Base-by-base conservation (phyloP, 208 protist genomes). In the Trypanosomatidae sp. region DNA sequence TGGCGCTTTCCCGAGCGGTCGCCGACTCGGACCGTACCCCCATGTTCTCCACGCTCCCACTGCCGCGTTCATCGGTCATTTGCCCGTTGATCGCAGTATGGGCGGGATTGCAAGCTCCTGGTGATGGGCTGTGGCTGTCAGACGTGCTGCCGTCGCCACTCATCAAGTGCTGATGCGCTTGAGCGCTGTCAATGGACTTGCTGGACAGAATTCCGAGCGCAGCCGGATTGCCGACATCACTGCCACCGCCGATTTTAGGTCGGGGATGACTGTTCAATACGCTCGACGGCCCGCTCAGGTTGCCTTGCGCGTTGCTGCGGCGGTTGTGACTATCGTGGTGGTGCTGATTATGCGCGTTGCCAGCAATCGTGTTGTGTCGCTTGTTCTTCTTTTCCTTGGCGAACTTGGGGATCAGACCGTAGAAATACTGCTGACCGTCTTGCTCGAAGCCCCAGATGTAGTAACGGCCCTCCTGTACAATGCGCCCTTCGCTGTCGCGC, bases 391-490 rank as follows among this genome's bases (percentile, higher is more conserved):
- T 83, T 50, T 84, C 70, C 75, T 87, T 87, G 0, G 80, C 77
- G 73, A 91, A 91, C 47, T 88, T 87, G 55, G 87, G 87, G 28
- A 91, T 86, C 10, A 88, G 71, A 12, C 87, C 87, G 69, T 87
- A 88, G 78, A 86, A 91, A 64, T 81, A 87, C 4, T 68, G 68
- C 68, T 89, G 76, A 1, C 66, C 72, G 64, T 91, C 87, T 71
- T 91, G 87, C 46, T 81, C 58, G 53, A 86, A 82, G 72, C 80
- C 67, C 87, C 87, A 91, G 36, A 91, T 86, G 77, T 86, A 81
- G 81, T 89, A 91, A 46, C 83, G 87, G 3, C 87, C 87, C 43
- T 87, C 84, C 44, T 84, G 83, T 56, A 91, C 79, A 53, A 89
- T 86, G 49, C 76, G 50, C n/a, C 66, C 62, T 19, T 67, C 53